Percentiles rank a stretch among this genome's conserved stretches.
These are phyloP conservation scores for Prunus persica DNA, from an alignment of 306 rosid species.

Conservation along the genomic window Prunus_persica_NCBIv2 NC_034012.1:13123501-13124000, in stretches of 20 bases:
- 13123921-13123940: neutral
- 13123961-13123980: constrained; percentile 27
- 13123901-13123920: neutral
- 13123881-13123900: neutral
- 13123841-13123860: neutral
- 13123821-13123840: constrained; percentile 1
- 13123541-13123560: too few species aligned
- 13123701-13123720: neutral
- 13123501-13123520: constrained; percentile 46
- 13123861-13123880: neutral
- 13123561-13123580: too few species aligned
- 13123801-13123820: neutral
- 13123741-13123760: too few species aligned
- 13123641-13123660: too few species aligned
- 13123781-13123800: neutral
- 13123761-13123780: neutral
- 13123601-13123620: too few species aligned
- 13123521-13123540: too few species aligned
- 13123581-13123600: too few species aligned
- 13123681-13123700: too few species aligned
- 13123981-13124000: constrained; percentile 46
- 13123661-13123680: too few species aligned
- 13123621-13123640: too few species aligned
- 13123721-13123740: neutral
- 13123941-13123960: neutral